Base-by-base conservation (phyloP, 306 rosid genomes). In the Lotus japonicus region DNA sequence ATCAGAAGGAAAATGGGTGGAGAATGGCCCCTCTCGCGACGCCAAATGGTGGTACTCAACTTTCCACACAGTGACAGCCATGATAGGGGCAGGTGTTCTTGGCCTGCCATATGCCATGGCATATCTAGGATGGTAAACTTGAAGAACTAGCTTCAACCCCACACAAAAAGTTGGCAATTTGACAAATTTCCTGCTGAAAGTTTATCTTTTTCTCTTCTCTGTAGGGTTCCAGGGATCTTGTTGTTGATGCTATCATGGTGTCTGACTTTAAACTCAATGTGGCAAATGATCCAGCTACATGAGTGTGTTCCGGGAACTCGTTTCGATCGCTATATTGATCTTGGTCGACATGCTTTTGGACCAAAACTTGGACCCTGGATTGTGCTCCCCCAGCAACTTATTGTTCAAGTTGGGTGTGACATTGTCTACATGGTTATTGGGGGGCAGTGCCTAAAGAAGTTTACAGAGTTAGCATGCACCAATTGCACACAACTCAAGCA, bases 31-130 rank as follows among this genome's bases (percentile, higher is more conserved):
- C 11, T 21, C 81, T 28, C 87, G 96, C 59, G 53, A 57, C 6
- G 96, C 96, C 53, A 92, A 89, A 84, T 92, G 98, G 98, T 89
- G 95, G 97, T 86, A 92, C 88, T 83, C 97, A 19, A 92, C 98
- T 68, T 90, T 92, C 68, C 98, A 92, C 81, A 70, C 82, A 0
- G 98, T 90, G 77, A 90, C 97, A 2, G 96, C 97, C 74, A 92
- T 90, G 97, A 86, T 90, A 11, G 98, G 98, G 11, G 98, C 96
- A 3, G 97, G 96, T 43, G 98, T 90, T 67, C 94, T 90, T 60
- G 88, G 97, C 82, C 77, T 92, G 23, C 98, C 98, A 14, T 81
- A 88, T 58, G 97, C 97, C 84, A 88, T 92, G 97, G 89, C 96
- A 63, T 88, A 86, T 64, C 74, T 92, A 46, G 98, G 98, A 88